Evolutionary conservation across 768 basidiomycete genomes (phyloP).

Genomic region (Boletus pseudo-olivaceus): DNA sequence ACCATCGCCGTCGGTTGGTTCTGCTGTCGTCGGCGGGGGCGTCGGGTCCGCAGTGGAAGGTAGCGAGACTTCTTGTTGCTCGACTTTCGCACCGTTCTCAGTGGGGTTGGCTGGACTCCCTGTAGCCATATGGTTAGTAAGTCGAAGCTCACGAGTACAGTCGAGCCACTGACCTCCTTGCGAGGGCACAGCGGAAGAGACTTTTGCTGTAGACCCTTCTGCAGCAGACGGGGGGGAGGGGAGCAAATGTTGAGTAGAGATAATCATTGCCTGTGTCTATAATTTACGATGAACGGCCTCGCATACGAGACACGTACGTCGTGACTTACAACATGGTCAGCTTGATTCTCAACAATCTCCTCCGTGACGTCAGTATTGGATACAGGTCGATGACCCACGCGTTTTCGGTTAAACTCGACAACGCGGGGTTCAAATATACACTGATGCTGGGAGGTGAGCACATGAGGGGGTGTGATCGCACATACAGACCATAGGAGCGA

Average conservation of each 20-base stretch:
- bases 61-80: slow-evolving; percentile 34
- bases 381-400: slow-evolving; percentile 44
- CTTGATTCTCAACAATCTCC: slow-evolving; percentile 60
- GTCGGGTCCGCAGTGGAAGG: slow-evolving; percentile 33
- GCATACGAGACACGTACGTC: not conserved
- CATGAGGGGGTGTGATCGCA: not conserved
- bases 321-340: slow-evolving; percentile 48
- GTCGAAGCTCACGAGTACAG: not conserved
- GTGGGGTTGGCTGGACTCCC: slow-evolving; percentile 21
- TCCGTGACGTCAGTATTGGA: slow-evolving; percentile 65
- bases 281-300: slow-evolving; percentile 1
- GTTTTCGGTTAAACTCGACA: slow-evolving; percentile 84
- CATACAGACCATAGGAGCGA: slow-evolving; percentile 82
- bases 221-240: slow-evolving; percentile 36
- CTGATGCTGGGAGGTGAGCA: slow-evolving; percentile 38
- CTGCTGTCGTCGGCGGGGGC: slow-evolving; percentile 23
- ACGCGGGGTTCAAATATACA: slow-evolving; percentile 91
- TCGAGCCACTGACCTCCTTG: slow-evolving; percentile 24
- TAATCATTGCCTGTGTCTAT: slow-evolving; percentile 88
- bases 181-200: slow-evolving; percentile 20
- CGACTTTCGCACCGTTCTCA: slow-evolving; percentile 30
- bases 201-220: slow-evolving; percentile 26
- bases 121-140: slow-evolving; percentile 4
- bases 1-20: slow-evolving; percentile 25
- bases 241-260: slow-evolving; percentile 79